Percentiles rank a stretch among this genome's conserved stretches.
Evolutionary conservation across 2,329 filamentous ascomycete species (phyloP).

Genomic region (Knoxdaviesia proteae): DNA sequence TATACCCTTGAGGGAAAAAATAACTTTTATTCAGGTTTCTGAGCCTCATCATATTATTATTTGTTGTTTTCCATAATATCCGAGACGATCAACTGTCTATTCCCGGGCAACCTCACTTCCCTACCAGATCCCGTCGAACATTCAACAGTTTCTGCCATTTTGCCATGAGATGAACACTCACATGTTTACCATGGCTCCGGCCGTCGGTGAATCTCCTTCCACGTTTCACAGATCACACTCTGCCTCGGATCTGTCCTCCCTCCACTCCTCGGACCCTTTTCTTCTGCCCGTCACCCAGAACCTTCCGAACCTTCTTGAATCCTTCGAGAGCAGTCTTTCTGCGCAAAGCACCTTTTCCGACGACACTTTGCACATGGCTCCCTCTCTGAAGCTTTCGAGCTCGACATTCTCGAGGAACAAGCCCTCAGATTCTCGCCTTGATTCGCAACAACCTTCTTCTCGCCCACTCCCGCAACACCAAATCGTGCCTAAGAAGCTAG

Average conservation of each 20-base stretch:
- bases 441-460: too few relatives aligned
- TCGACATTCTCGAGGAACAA: too few relatives aligned
- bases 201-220: conserved; percentile 12
- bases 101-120: conserved; percentile 1
- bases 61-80: not conserved
- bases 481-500: too few relatives aligned
- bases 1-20: too few relatives aligned
- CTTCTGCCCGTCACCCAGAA: conserved; percentile 1
- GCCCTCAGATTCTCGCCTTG: too few relatives aligned
- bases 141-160: conserved; percentile 4
- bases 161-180: conserved; percentile 16
- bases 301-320: too few relatives aligned
- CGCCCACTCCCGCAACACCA: too few relatives aligned
- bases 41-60: not conserved
- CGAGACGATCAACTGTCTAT: conserved; percentile 6
- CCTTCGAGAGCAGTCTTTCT: too few relatives aligned
- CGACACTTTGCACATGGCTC: too few relatives aligned
- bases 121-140: conserved; percentile 6
- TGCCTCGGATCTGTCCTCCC: conserved; percentile 10
- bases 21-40: too few relatives aligned
- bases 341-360: too few relatives aligned
- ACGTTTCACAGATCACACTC: conserved; percentile 14
- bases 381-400: too few relatives aligned
- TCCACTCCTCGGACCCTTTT: conserved; percentile 5
- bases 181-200: conserved; percentile 18